phyloP scores from a whole-genome alignment of 345 rosid species.

The Melaleuca quinquenervia region DNA sequence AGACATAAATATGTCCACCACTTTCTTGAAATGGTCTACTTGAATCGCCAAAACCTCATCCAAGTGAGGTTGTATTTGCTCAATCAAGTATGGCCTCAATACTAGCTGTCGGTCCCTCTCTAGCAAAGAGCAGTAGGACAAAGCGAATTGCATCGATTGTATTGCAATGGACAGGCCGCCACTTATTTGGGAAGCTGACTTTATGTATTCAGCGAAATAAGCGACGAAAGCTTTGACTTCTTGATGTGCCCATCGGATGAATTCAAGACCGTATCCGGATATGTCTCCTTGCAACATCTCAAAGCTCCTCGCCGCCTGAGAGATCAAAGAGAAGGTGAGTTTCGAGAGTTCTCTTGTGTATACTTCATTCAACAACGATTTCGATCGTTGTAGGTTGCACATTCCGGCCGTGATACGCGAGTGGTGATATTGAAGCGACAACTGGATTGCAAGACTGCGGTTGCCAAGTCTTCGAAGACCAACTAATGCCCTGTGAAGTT shows the following conservation, averaged over 20 bases:
- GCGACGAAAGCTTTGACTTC: conserved; percentile 29
- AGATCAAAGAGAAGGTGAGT: conserved; percentile 44
- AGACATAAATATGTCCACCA: conserved; percentile 31
- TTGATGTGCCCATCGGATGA: conserved; percentile 36
- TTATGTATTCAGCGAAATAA: conserved; percentile 24
- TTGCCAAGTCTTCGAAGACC: conserved; percentile 38
- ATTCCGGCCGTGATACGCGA: conserved; percentile 28
- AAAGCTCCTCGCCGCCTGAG: conserved; percentile 51
- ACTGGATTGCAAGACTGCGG: conserved; percentile 27
- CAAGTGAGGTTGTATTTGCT: conserved; percentile 31
- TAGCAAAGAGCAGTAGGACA: conserved; percentile 38
- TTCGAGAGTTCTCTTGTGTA: conserved; percentile 37
- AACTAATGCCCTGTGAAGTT: conserved; percentile 42
- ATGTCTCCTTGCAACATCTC: conserved; percentile 35
- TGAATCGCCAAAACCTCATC: conserved; percentile 36
- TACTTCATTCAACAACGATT: conserved; percentile 8
- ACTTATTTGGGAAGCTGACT: conserved; percentile 26
- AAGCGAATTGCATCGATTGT: conserved; percentile 33
- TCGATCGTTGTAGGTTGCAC: conserved; percentile 18
- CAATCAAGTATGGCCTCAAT: conserved; percentile 24
- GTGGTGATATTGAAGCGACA: conserved; percentile 44
- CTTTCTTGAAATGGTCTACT: conserved; percentile 46
- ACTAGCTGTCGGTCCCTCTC: conserved; percentile 24
- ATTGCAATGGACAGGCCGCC: conserved; percentile 29
- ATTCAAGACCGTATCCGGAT: conserved; percentile 24